These are phyloP conservation scores for Bidens hawaiensis DNA, from an alignment of 140 eudicot species.

Conservation along the genomic window DNA sequence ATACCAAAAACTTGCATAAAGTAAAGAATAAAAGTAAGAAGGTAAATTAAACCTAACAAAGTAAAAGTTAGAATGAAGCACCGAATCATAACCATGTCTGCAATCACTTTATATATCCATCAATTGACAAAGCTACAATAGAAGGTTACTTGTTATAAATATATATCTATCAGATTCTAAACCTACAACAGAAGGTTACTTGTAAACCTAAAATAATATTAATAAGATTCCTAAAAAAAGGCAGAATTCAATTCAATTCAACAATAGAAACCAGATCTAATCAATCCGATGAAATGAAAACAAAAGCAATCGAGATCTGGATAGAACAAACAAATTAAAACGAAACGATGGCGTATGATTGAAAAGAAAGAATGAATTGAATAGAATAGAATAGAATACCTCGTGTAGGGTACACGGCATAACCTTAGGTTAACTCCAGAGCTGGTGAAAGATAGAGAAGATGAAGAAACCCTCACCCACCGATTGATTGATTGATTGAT, in stretches of 20 bases:
- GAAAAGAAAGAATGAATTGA: neutral
- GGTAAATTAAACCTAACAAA: neutral
- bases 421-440: constrained; percentile 54
- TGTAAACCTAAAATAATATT: too few species aligned
- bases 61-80: neutral
- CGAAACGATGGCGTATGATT: neutral
- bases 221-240: neutral
- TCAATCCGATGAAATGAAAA: constrained; percentile 1
- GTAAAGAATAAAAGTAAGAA: neutral
- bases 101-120: constrained; percentile 10
- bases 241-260: neutral
- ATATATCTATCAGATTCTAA: neutral
- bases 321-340: constrained; percentile 2
- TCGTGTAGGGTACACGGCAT: constrained; percentile 69
- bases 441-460: constrained; percentile 21
- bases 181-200: neutral
- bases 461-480: constrained; percentile 24
- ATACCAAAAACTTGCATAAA: constrained; percentile 1
- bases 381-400: constrained; percentile 11
- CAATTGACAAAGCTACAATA: neutral
- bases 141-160: too few species aligned
- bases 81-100: neutral
- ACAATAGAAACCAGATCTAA: constrained; percentile 19
- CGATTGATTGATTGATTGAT: neutral
- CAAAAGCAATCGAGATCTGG: constrained; percentile 28